Evolutionary conservation across 177 flowering plant species (phyloP).

Genomic region (Vitis hybrid): DNA sequence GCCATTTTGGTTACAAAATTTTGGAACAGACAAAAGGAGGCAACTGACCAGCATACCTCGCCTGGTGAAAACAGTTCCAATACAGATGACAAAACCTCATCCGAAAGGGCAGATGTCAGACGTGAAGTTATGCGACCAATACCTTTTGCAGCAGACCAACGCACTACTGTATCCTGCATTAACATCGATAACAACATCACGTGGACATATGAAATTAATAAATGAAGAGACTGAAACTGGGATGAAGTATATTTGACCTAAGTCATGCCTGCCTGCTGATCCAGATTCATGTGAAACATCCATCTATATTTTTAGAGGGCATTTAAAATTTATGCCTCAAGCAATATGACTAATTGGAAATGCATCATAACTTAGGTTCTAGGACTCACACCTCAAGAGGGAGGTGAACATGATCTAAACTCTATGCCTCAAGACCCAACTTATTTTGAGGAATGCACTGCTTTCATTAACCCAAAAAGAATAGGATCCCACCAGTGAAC

Average conservation of each 20-base stretch:
- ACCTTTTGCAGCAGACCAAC: constrained; percentile 99
- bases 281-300: constrained; percentile 2
- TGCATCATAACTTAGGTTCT: no score
- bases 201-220: background rate
- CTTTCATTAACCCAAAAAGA: background rate
- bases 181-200: background rate
- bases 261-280: background rate
- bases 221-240: background rate
- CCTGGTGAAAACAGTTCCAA: constrained; percentile 83
- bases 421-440: background rate
- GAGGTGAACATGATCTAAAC: background rate
- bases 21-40: background rate
- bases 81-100: constrained; percentile 82
- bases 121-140: constrained; percentile 87
- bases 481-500: background rate
- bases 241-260: constrained; percentile 4
- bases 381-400: background rate
- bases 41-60: constrained; percentile 53
- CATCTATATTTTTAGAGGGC: background rate
- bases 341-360: background rate
- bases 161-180: constrained; percentile 91
- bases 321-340: background rate
- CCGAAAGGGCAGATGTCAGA: constrained; percentile 71
- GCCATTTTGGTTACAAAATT: background rate
- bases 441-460: background rate